phyloP scores from a whole-genome alignment of 2,329 filamentous ascomycete genomes.

The Calonectria leucothoes region DNA sequence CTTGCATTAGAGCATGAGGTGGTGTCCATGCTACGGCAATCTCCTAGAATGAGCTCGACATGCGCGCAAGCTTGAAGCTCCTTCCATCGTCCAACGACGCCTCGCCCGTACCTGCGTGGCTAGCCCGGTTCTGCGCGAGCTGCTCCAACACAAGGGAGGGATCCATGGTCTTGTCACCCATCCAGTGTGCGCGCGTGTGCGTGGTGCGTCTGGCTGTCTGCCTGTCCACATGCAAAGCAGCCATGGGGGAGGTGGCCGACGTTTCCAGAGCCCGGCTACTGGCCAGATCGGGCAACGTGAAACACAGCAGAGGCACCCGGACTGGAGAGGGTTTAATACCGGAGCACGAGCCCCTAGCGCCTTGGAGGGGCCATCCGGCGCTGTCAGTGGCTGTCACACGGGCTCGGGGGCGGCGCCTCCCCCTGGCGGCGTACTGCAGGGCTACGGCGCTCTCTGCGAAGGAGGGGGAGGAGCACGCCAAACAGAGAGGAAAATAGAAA shows the following conservation, averaged over 20 bases:
- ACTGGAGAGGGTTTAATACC: neutral
- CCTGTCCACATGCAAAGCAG: slow-evolving; percentile 12
- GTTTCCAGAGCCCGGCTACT: neutral
- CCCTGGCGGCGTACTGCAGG: slow-evolving; percentile 34
- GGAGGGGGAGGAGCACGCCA: neutral
- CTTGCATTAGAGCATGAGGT: slow-evolving; percentile 1
- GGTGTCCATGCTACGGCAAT: slow-evolving; percentile 6
- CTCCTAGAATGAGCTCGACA: neutral
- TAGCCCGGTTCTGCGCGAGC: neutral
- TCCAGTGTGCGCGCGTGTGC: too few relatives aligned
- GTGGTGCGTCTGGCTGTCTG: too few relatives aligned
- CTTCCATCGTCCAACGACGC: neutral
- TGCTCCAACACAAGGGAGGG: neutral
- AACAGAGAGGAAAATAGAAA: too few relatives aligned
- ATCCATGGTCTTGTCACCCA: neutral
- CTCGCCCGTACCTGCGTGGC: neutral
- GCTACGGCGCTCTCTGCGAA: slow-evolving; percentile 2
- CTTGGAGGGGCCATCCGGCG: slow-evolving; percentile 14
- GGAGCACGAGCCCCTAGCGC: neutral
- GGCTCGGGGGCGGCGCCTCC: slow-evolving; percentile 39
- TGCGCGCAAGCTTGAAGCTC: neutral
- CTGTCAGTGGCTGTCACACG: slow-evolving; percentile 35
- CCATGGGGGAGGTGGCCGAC: slow-evolving; percentile 24
- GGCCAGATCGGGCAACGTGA: slow-evolving; percentile 38
- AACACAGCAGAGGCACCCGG: slow-evolving; percentile 26